Percentiles rank a stretch among this genome's conserved stretches.
These are phyloP conservation scores for Fusarium dlaminii DNA, from an alignment of 2,329 filamentous ascomycete species.

Conservation along the genomic window DNA sequence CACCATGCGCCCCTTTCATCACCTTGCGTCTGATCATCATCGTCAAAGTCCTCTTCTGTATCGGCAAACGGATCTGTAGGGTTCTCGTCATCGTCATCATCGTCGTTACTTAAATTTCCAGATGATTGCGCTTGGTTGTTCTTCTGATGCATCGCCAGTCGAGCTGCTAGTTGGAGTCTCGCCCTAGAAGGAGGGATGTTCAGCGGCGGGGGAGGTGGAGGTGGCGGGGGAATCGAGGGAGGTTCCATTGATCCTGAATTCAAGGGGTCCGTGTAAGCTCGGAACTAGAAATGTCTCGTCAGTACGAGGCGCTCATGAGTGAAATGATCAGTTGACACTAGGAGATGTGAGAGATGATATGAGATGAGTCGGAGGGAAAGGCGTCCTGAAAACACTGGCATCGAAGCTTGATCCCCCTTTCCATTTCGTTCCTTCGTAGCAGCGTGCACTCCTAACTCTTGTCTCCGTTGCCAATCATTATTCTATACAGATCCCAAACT, in stretches of 20 bases:
- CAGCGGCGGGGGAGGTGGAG: constrained; percentile 78
- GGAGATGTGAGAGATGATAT: constrained; percentile 35
- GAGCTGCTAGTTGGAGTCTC: constrained; percentile 87
- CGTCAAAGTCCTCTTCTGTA: constrained; percentile 63
- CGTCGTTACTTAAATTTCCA: constrained; percentile 50
- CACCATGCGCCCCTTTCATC: constrained; percentile 58
- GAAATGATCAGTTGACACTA: constrained; percentile 37
- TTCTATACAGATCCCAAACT: constrained; percentile 37
- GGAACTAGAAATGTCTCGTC: constrained; percentile 58
- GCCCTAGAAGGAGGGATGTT: constrained; percentile 89
- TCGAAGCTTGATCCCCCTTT: constrained; percentile 42
- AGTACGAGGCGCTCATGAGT: constrained; percentile 30
- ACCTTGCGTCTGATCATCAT: constrained; percentile 51
- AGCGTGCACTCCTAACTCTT: constrained; percentile 36
- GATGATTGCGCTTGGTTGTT: constrained; percentile 61
- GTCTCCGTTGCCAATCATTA: constrained; percentile 34
- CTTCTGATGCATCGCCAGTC: constrained; percentile 80
- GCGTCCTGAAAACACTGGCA: constrained; percentile 43
- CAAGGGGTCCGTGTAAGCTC: constrained; percentile 65
- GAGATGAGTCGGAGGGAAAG: constrained; percentile 34
- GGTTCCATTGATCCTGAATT: constrained; percentile 62
- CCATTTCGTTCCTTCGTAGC: constrained; percentile 42
- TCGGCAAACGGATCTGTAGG: constrained; percentile 58
- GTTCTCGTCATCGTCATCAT: constrained; percentile 54
- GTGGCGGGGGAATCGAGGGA: constrained; percentile 67